These are phyloP conservation scores for Alternaria consortialis DNA, from an alignment of 2,329 filamentous ascomycete species.

Conservation along the genomic window DNA sequence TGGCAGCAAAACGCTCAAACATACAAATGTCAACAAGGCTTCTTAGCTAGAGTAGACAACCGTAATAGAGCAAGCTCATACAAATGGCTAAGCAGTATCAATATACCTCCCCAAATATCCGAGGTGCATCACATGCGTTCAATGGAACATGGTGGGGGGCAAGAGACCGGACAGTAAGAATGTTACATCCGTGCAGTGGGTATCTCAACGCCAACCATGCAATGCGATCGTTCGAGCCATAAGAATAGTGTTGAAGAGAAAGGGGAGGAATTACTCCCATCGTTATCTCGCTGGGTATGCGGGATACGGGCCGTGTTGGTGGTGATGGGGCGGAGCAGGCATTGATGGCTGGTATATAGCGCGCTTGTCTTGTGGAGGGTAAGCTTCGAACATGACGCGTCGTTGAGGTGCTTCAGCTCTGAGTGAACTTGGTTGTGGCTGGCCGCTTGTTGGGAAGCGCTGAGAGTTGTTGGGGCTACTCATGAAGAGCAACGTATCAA, in stretches of 20 bases:
- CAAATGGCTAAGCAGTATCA: slow-evolving; percentile 1
- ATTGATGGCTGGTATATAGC: slow-evolving; percentile 33
- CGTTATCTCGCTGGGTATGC: slow-evolving; percentile 39
- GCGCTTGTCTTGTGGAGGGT: slow-evolving; percentile 37
- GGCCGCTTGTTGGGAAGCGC: slow-evolving; percentile 37
- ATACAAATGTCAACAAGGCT: slow-evolving; percentile 1
- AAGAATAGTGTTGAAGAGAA: slow-evolving; percentile 18
- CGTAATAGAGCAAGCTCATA: background rate
- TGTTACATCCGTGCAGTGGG: slow-evolving; percentile 21
- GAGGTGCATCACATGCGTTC: background rate
- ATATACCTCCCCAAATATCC: background rate
- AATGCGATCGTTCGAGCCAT: slow-evolving; percentile 41
- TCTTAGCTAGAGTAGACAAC: background rate
- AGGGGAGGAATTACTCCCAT: background rate
- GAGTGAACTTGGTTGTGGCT: slow-evolving; percentile 41
- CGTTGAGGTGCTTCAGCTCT: slow-evolving; percentile 41
- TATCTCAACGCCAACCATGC: slow-evolving; percentile 48
- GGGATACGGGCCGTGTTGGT: slow-evolving; percentile 38
- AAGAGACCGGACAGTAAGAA: slow-evolving; percentile 4
- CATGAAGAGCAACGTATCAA: slow-evolving; percentile 83
- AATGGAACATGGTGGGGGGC: slow-evolving; percentile 2
- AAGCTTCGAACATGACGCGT: slow-evolving; percentile 50
- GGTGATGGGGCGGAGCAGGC: slow-evolving; percentile 33
- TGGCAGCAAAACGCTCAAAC: slow-evolving; percentile 2
- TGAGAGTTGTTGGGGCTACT: slow-evolving; percentile 77